Percentiles rank a stretch among this genome's conserved stretches.
These are phyloP conservation scores for Apophysomyces elegans DNA, from an alignment of 371 early-diverging fungal genomes.

Conservation along the genomic window DNA sequence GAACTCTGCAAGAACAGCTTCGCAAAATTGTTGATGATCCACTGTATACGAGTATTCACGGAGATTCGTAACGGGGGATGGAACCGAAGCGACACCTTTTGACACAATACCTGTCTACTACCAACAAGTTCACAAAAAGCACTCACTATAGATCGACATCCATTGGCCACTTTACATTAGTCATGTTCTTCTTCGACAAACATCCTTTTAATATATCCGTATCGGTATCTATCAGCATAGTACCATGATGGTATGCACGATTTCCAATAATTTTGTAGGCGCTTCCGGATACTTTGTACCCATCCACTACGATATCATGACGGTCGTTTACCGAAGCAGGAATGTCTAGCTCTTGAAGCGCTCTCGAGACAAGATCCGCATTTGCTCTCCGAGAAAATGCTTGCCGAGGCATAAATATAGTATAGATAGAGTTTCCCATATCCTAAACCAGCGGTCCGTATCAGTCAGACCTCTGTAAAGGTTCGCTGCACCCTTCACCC, in stretches of 20 bases:
- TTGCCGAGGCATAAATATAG: slow-evolving; percentile 89
- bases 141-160: not conserved
- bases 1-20: slow-evolving; percentile 77
- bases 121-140: not conserved
- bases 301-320: slow-evolving; percentile 87
- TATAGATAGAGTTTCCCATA: slow-evolving; percentile 94
- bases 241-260: slow-evolving; percentile 96
- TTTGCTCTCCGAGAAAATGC: slow-evolving; percentile 77
- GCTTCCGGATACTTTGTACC: slow-evolving; percentile 88
- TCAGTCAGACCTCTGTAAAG: too few species aligned
- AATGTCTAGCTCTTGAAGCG: slow-evolving; percentile 80
- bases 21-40: slow-evolving; percentile 83
- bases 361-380: slow-evolving; percentile 81
- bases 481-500: not conserved
- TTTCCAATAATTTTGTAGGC: slow-evolving; percentile 89
- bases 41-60: slow-evolving; percentile 80
- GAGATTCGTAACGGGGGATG: slow-evolving; percentile 85
- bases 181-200: slow-evolving; percentile 44
- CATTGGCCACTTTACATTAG: slow-evolving; percentile 22
- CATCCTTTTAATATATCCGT: slow-evolving; percentile 63
- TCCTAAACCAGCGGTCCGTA: slow-evolving; percentile 58
- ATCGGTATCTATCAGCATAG: slow-evolving; percentile 94
- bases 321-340: slow-evolving; percentile 88
- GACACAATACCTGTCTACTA: slow-evolving; percentile 65
- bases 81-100: slow-evolving; percentile 89